phyloP scores from a whole-genome alignment of 345 rosid genomes.

The Salix purpurea region DNA sequence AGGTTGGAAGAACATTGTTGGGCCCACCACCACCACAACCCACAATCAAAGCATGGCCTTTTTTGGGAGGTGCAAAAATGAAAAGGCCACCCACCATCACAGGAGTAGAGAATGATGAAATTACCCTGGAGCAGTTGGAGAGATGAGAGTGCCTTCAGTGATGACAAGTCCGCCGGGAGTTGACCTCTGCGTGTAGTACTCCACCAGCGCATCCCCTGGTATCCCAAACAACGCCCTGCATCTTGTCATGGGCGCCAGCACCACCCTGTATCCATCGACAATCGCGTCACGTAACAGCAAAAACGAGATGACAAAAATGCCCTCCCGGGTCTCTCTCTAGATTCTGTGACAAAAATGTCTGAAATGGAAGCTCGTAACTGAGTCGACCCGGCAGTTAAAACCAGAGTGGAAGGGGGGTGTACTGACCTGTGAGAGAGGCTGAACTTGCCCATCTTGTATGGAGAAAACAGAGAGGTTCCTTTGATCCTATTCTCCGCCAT shows the following conservation, averaged over 20 bases:
- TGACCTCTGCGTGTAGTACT: constrained; percentile 77
- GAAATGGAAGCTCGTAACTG: neutral
- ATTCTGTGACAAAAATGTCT: too few species aligned
- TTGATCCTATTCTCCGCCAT: constrained; percentile 20
- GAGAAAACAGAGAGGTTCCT: constrained; percentile 41
- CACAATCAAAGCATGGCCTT: neutral
- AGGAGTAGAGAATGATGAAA: constrained; percentile 9
- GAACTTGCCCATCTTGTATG: constrained; percentile 77
- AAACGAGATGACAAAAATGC: neutral
- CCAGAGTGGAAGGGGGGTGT: neutral
- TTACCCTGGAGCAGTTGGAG: constrained; percentile 68
- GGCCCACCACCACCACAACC: neutral
- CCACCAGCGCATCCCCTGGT: constrained; percentile 59
- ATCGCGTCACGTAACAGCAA: neutral
- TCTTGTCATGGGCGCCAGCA: constrained; percentile 86
- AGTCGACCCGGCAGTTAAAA: neutral
- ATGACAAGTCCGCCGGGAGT: constrained; percentile 80
- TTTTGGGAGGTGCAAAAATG: neutral
- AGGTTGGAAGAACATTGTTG: neutral
- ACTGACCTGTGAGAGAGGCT: constrained; percentile 70
- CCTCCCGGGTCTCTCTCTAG: neutral
- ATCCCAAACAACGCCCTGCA: constrained; percentile 77
- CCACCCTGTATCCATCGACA: constrained; percentile 46
- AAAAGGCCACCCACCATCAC: neutral
- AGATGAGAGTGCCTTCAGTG: constrained; percentile 69